A percentile compares a stretch with the other conserved stretches of the same genome.
Evolutionary conservation across 257 asterid species (phyloP).

Genomic region (Primulina tabacum): DNA sequence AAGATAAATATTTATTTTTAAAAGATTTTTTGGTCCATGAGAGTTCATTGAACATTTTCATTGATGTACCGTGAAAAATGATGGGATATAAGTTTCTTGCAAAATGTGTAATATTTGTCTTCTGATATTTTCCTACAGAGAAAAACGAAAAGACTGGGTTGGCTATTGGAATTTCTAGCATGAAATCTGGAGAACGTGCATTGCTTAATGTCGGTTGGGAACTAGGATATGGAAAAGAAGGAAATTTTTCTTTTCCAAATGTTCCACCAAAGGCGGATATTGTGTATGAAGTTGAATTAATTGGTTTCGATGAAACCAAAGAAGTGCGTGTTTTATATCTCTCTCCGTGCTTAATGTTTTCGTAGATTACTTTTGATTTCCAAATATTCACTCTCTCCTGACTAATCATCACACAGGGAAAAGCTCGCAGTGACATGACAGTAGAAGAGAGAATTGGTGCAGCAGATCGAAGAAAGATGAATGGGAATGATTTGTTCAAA

Average conservation of each 20-base stretch:
- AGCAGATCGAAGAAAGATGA: conserved; percentile 96
- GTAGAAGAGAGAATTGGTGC: conserved; percentile 96
- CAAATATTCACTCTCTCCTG: conserved; percentile 13
- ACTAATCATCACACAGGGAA: conserved; percentile 56
- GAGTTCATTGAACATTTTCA: background rate
- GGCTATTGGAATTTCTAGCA: conserved; percentile 78
- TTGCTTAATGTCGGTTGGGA: conserved; percentile 80
- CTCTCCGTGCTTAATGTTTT: conserved; percentile 5
- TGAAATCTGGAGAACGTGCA: conserved; percentile 90
- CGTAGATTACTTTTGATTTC: background rate
- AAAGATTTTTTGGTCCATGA: background rate
- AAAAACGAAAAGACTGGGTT: conserved; percentile 85
- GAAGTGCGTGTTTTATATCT: conserved; percentile 55
- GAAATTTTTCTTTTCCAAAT: conserved; percentile 95
- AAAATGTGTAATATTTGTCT: background rate
- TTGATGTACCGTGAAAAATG: background rate
- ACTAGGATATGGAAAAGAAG: conserved; percentile 92
- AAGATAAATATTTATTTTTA: background rate
- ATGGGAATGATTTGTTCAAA: conserved; percentile 80
- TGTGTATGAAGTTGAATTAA: conserved; percentile 83
- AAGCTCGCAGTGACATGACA: conserved; percentile 97
- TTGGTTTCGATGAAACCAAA: conserved; percentile 93
- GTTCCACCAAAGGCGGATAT: conserved; percentile 90
- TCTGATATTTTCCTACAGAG: conserved; percentile 51
- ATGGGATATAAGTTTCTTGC: no score